These are phyloP conservation scores for Chlorella variabilis DNA, from an alignment of 163 green algal species.

Conservation along the genomic window DNA sequence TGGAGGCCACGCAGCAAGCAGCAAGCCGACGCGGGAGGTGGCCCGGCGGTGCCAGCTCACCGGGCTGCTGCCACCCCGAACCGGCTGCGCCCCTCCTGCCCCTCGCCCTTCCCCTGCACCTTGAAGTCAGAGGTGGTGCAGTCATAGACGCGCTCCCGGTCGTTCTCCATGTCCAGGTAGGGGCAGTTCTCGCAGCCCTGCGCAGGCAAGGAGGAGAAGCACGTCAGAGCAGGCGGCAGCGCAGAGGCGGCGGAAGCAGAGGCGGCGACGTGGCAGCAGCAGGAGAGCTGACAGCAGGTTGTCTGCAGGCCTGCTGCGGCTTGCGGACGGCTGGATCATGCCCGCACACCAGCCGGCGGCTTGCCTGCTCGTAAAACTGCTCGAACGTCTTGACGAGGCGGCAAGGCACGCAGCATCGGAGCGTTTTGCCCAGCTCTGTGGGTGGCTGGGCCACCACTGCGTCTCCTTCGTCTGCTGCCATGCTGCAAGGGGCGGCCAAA, in stretches of 20 bases:
- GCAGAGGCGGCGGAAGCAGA: not conserved
- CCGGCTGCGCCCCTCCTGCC: too few species aligned
- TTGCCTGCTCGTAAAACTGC: conserved; percentile 61
- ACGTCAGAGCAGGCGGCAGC: not conserved
- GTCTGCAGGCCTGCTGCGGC: too few species aligned
- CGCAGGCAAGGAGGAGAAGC: not conserved
- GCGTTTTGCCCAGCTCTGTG: conserved; percentile 60
- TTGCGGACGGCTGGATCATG: too few species aligned
- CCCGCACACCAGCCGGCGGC: not conserved
- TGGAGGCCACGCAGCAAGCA: too few species aligned
- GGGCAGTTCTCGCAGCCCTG: conserved; percentile 87
- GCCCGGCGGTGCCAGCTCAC: too few species aligned
- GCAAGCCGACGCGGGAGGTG: too few species aligned
- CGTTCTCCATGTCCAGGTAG: conserved; percentile 72
- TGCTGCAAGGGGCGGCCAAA: not conserved
- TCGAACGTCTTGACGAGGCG: conserved; percentile 73
- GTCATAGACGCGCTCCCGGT: conserved; percentile 70
- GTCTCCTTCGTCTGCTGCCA: conserved; percentile 5
- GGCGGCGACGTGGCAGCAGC: too few species aligned
- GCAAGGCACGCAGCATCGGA: conserved; percentile 73
- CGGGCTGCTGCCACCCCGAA: too few species aligned
- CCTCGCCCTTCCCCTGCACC: conserved; percentile 37
- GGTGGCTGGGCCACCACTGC: conserved; percentile 38
- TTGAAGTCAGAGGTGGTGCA: conserved; percentile 85
- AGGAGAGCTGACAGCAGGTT: not conserved